Conservation (phyloP, 768 basidiomycete genomes). For the Suillus variegatus region DNA sequence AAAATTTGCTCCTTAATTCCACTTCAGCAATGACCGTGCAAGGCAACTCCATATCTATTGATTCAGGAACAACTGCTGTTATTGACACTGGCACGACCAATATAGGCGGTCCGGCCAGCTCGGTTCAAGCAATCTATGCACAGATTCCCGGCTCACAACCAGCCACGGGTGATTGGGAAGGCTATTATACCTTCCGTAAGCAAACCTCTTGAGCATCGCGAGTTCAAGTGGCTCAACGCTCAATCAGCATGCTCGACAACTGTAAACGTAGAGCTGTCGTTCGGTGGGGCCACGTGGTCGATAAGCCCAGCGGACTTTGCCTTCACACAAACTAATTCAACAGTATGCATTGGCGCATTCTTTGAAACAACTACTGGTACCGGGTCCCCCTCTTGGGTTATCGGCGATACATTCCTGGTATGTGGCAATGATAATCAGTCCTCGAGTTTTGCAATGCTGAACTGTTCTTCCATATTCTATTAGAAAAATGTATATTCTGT, state of each 20-base stretch:
- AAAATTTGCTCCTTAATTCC: neutral
- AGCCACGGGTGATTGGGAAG: constrained; percentile 37
- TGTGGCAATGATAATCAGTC: constrained; percentile 7
- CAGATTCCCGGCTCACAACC: constrained; percentile 45
- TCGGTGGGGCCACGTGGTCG: constrained; percentile 47
- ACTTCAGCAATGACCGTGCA: constrained; percentile 39
- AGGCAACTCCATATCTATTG: constrained; percentile 25
- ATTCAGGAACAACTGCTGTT: constrained; percentile 35
- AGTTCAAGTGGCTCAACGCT: neutral
- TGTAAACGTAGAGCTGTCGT: constrained; percentile 42
- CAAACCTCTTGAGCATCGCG: neutral
- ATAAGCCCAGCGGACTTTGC: constrained; percentile 52
- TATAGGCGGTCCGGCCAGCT: constrained; percentile 48
- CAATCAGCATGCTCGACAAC: constrained; percentile 35
- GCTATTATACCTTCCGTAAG: constrained; percentile 51
- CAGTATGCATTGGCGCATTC: constrained; percentile 54
- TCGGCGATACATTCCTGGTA: constrained; percentile 52
- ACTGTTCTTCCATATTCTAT: neutral
- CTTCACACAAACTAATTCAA: constrained; percentile 38
- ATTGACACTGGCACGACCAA: constrained; percentile 68
- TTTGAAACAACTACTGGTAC: constrained; percentile 43
- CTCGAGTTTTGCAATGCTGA: neutral
- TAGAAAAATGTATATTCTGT: constrained; percentile 62
- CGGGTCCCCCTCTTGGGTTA: constrained; percentile 45
- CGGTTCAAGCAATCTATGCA: constrained; percentile 44